Conservation (phyloP, 1,139 yeast species). For the Geotrichum cucujoidarum region DNA sequence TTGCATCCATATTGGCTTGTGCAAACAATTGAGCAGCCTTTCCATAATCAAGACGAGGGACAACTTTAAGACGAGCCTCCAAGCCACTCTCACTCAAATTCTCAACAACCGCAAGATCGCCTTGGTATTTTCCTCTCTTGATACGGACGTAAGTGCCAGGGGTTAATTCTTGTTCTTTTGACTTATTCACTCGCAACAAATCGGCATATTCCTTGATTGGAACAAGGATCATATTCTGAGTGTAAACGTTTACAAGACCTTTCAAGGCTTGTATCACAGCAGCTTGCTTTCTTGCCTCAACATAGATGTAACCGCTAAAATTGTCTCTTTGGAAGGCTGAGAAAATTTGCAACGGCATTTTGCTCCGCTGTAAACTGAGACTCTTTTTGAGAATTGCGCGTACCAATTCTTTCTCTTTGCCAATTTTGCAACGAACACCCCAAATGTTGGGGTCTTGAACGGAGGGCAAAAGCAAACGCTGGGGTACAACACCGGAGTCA, state of each 20-base stretch:
- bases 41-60: conserved; percentile 91
- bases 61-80: conserved; percentile 85
- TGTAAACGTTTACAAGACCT: conserved; percentile 82
- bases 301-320: conserved; percentile 83
- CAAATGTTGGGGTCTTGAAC: conserved; percentile 95
- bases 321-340: conserved; percentile 96
- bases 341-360: conserved; percentile 62
- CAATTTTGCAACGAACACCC: conserved; percentile 91
- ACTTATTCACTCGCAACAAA: conserved; percentile 80
- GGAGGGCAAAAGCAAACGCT: conserved; percentile 86
- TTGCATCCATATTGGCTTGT: conserved; percentile 37
- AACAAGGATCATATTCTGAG: conserved; percentile 68
- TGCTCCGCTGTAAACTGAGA: conserved; percentile 56
- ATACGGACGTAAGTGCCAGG: conserved; percentile 93
- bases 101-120: conserved; percentile 89
- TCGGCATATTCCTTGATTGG: conserved; percentile 96
- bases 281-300: conserved; percentile 90
- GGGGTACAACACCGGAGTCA: conserved; percentile 85
- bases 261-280: conserved; percentile 84
- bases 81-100: conserved; percentile 91
- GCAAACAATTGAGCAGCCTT: conserved; percentile 38
- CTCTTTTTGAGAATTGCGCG: conserved; percentile 78
- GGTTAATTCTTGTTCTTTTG: conserved; percentile 78
- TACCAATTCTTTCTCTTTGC: conserved; percentile 88
- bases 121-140: conserved; percentile 85